A percentile compares a stretch with the other conserved stretches of the same genome.
Evolutionary conservation across 371 early-diverging fungal species (phyloP).

Genomic region (Apophysomyces variabilis): DNA sequence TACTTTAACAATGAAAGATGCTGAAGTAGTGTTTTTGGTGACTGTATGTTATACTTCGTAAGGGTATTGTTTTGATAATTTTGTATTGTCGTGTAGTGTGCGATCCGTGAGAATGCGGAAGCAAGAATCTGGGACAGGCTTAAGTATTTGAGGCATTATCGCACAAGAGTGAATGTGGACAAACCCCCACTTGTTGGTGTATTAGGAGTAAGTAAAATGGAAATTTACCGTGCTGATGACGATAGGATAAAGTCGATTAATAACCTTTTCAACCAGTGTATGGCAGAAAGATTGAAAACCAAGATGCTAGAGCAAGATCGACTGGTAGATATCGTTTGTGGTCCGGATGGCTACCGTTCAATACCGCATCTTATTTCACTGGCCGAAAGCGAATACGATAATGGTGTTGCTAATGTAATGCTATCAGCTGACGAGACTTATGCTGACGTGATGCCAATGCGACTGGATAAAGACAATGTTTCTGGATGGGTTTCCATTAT

Average conservation of each 20-base stretch:
- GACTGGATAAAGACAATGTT: constrained; percentile 63
- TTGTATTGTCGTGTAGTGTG: constrained; percentile 53
- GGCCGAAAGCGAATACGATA: constrained; percentile 61
- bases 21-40: constrained; percentile 76
- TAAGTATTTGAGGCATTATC: constrained; percentile 59
- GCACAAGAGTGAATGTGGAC: constrained; percentile 50
- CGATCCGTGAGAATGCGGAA: constrained; percentile 83
- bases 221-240: not conserved
- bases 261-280: constrained; percentile 35
- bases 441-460: constrained; percentile 80
- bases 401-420: constrained; percentile 82
- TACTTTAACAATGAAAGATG: constrained; percentile 58
- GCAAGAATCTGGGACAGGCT: constrained; percentile 76
- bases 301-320: constrained; percentile 74
- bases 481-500: constrained; percentile 77
- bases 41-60: constrained; percentile 45
- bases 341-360: constrained; percentile 81
- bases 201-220: constrained; percentile 56
- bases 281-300: constrained; percentile 81
- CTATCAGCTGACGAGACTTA: constrained; percentile 86
- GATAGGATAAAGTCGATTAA: not conserved
- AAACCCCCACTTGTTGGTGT: constrained; percentile 77
- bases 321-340: constrained; percentile 81
- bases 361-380: constrained; percentile 75
- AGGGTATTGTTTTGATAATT: not conserved